Evolutionary conservation across 75 land plant genomes (phyloP).

Genomic region (Sequoiadendron giganteum): DNA sequence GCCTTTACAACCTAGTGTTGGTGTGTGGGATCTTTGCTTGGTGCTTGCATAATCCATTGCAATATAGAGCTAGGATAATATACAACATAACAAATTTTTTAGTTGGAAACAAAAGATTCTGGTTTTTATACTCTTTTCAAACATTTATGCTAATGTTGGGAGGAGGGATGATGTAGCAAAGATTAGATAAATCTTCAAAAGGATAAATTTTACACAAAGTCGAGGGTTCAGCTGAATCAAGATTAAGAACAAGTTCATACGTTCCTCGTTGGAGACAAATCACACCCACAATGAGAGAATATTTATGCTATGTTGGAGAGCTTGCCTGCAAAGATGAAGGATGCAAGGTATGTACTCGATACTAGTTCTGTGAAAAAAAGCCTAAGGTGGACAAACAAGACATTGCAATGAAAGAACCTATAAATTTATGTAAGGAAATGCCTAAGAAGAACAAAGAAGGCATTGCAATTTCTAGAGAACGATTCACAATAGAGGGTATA

Average conservation of each 20-base stretch:
- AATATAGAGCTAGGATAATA: neutral
- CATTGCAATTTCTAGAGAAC: too few relatives aligned
- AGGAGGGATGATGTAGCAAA: conserved; percentile 22
- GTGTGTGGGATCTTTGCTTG: conserved; percentile 8
- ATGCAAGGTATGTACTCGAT: conserved; percentile 13
- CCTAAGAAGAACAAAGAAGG: too few relatives aligned
- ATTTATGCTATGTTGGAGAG: conserved; percentile 12
- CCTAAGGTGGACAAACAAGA: too few relatives aligned
- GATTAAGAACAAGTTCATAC: conserved; percentile 14
- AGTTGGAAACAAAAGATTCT: conserved; percentile 15
- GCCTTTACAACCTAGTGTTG: conserved; percentile 4
- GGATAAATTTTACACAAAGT: neutral
- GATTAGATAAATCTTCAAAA: neutral
- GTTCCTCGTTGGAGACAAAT: conserved; percentile 15
- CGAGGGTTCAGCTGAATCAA: conserved; percentile 17
- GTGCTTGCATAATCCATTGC: conserved; percentile 7
- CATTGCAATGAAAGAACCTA: too few relatives aligned
- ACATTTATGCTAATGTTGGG: conserved; percentile 18
- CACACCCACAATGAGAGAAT: conserved; percentile 10
- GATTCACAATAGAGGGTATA: too few relatives aligned
- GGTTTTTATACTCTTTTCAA: conserved; percentile 13
- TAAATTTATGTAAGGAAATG: too few relatives aligned
- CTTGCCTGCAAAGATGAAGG: conserved; percentile 3
- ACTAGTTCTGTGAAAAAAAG: neutral
- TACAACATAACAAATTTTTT: conserved; percentile 3